These are phyloP conservation scores for Moricandia moricandioides DNA, from an alignment of 345 rosid species.

Conservation along the genomic window DNA sequence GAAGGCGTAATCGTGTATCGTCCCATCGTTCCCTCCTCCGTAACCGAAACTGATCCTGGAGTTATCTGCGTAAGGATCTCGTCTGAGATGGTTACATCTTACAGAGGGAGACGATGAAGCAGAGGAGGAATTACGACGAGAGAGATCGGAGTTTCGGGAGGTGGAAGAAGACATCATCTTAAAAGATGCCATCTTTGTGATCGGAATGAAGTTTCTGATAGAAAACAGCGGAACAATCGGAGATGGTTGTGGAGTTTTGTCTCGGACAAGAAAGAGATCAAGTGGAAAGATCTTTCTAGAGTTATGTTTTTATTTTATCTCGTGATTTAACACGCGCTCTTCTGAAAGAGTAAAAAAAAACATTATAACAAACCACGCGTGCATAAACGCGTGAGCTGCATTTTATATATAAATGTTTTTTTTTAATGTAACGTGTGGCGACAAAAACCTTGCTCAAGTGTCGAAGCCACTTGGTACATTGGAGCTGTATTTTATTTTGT, in stretches of 20 bases:
- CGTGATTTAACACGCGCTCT: conserved; percentile 8
- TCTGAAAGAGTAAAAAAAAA: not conserved
- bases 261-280: not conserved
- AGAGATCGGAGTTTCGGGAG: conserved; percentile 57
- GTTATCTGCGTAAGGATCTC: conserved; percentile 18
- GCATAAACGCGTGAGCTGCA: conserved; percentile 14
- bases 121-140: conserved; percentile 50
- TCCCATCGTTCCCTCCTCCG: not conserved
- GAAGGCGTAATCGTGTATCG: not conserved
- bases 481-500: no score
- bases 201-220: not conserved
- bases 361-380: conserved; percentile 8
- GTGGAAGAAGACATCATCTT: conserved; percentile 62
- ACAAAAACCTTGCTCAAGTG: not conserved
- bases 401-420: not conserved
- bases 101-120: conserved; percentile 47
- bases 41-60: conserved; percentile 9
- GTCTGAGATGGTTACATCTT: conserved; percentile 26
- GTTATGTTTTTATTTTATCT: not conserved
- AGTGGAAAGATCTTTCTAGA: conserved; percentile 14
- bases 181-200: conserved; percentile 59
- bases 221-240: conserved; percentile 4
- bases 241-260: not conserved
- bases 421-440: not conserved
- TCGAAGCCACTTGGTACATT: no score